phyloP scores from a whole-genome alignment of 768 basidiomycete genomes.

The Leccinum imitatum region DNA sequence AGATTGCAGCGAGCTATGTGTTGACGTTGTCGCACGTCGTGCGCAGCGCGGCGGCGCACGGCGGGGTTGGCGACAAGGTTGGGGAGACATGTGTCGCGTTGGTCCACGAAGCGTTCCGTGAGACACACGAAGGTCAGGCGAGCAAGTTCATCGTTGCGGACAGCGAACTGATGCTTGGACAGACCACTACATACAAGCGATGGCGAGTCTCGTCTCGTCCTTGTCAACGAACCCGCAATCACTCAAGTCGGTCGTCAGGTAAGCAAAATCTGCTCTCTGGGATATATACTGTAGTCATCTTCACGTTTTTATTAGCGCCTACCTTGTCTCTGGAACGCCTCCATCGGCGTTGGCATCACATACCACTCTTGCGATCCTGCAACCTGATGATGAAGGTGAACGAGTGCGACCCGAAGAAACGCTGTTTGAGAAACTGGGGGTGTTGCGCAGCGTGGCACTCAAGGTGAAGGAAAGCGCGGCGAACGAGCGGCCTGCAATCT shows the following conservation, averaged over 20 bases:
- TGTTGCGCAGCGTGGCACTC: slow-evolving; percentile 63
- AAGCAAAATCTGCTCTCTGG: slow-evolving; percentile 28
- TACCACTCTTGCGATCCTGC: slow-evolving; percentile 57
- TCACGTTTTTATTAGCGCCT: slow-evolving; percentile 39
- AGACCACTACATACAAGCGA: slow-evolving; percentile 72
- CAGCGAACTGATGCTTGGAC: not conserved
- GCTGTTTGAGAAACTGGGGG: slow-evolving; percentile 64
- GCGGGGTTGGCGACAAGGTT: slow-evolving; percentile 76
- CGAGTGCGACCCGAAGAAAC: slow-evolving; percentile 25
- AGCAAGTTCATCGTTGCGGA: fast-evolving
- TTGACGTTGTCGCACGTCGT: slow-evolving; percentile 77
- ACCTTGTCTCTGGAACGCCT: slow-evolving; percentile 68
- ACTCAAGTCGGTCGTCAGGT: slow-evolving; percentile 69
- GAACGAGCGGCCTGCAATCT: slow-evolving; percentile 67
- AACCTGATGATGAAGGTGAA: slow-evolving; percentile 41
- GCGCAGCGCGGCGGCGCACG: slow-evolving; percentile 51
- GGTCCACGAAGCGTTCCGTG: slow-evolving; percentile 73
- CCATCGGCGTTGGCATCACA: slow-evolving; percentile 62
- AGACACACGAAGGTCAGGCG: slow-evolving; percentile 58
- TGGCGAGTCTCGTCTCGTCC: slow-evolving; percentile 61
- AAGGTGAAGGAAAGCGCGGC: slow-evolving; percentile 71
- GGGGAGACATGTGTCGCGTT: slow-evolving; percentile 73
- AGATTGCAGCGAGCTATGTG: slow-evolving; percentile 73
- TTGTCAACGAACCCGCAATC: slow-evolving; percentile 62
- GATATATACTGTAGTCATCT: not conserved